Percentiles rank a stretch among this genome's conserved stretches.
These are phyloP conservation scores for Penicillium waksmanii DNA, from an alignment of 495 filamentous ascomycete genomes.

Conservation along the genomic window DNA sequence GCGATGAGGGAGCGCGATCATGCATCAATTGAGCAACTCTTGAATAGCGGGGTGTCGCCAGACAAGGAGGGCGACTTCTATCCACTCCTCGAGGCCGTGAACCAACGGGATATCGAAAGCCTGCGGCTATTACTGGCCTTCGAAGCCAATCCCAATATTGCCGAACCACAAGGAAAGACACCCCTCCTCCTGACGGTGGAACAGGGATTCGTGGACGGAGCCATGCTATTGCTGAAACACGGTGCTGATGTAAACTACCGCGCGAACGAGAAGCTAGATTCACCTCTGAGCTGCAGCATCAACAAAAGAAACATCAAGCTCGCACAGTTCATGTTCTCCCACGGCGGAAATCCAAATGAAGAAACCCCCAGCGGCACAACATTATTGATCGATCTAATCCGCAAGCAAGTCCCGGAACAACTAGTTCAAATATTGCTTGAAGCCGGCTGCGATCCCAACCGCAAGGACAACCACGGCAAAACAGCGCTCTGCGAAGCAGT, in stretches of 20 bases:
- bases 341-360: constrained; percentile 50
- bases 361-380: constrained; percentile 49
- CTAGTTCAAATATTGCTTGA: constrained; percentile 52
- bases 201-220: constrained; percentile 45
- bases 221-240: constrained; percentile 51
- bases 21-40: constrained; percentile 52
- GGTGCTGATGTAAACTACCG: constrained; percentile 53
- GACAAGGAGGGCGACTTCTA: constrained; percentile 40
- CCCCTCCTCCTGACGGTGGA: constrained; percentile 48
- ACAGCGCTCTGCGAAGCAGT: constrained; percentile 59
- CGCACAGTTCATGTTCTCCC: constrained; percentile 47
- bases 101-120: constrained; percentile 47
- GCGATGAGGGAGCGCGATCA: constrained; percentile 50
- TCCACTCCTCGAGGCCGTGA: constrained; percentile 47
- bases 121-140: constrained; percentile 53
- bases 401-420: constrained; percentile 41
- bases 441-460: constrained; percentile 53
- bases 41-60: constrained; percentile 53
- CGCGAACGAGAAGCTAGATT: constrained; percentile 41
- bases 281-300: constrained; percentile 44
- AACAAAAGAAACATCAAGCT: constrained; percentile 43
- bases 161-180: constrained; percentile 43
- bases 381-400: constrained; percentile 50
- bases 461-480: constrained; percentile 54
- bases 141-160: constrained; percentile 49